Evolutionary conservation across 805 yeast species (phyloP), one percentile per base, ranked within the genome.

Genomic region (Sugiyamaella floridensis): DNA sequence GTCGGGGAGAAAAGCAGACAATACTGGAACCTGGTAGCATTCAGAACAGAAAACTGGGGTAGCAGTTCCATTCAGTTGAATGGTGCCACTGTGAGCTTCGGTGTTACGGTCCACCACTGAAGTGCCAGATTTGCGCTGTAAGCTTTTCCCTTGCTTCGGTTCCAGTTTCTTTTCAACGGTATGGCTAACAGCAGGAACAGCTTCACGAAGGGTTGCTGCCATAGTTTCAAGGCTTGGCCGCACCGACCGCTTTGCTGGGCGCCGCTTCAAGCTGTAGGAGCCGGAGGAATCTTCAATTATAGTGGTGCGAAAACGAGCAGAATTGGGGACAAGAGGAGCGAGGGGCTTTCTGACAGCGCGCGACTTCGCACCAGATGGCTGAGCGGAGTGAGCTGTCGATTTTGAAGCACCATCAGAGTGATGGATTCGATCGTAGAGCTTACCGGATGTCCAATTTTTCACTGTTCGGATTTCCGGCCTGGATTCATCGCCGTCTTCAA

Each of bases 401-500:
- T 16, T 43, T 43, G 45, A 19, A 10, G 10, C 9, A 18, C 28
- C 45, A n/a, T 10, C 10, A 7, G 10, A 9, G 20, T 22, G 28
- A 43, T 12, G 12, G 26, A 19, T 10, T 16, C 29, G 26, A 20
- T 15, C 20, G 41, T 32, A 32, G 29, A 32, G 44, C 40, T 40
- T 26, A 26, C 48, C 40, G 6, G 26, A 45, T 15, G 15, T 11
- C 41, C 40, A 45, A 9, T 40, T 40, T 20, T 22, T 43, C 32
- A 49, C n/a, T 1, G 48, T 49, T 15, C 16, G 16, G 11, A 15
- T 8, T 26, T 49, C 52, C 8, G 48, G 52, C 10, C 15, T 20
- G 14, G 20, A 32, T 4, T 9, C 14, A 18, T 29, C 43, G 3
- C 52, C 52, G 43, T 49, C 52, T 20, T 43, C 43, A n/a, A 49